A percentile compares a stretch with the other conserved stretches of the same genome.
These are phyloP conservation scores for Populus hybrid DNA, from an alignment of 441 rosid genomes.

Conservation along the genomic window DNA sequence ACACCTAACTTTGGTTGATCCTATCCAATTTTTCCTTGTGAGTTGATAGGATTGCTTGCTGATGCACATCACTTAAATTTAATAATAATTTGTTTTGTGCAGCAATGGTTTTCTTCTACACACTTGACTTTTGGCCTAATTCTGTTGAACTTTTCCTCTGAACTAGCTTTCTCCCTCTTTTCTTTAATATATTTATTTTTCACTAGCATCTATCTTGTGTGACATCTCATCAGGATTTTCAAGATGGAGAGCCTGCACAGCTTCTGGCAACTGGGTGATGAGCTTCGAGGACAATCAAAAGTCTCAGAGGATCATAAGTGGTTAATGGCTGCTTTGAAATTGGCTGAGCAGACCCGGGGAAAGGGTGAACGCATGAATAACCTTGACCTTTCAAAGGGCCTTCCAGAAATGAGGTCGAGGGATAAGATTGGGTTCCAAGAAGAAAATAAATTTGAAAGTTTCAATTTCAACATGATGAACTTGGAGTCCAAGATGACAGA, in stretches of 20 bases:
- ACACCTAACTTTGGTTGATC: neutral
- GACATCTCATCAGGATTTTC: conserved; percentile 24
- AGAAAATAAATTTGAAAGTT: conserved; percentile 54
- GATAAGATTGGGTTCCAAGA: conserved; percentile 67
- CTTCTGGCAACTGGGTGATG: conserved; percentile 95
- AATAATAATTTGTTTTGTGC: neutral
- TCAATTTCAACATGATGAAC: conserved; percentile 65
- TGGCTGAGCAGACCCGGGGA: conserved; percentile 79
- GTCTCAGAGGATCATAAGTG: conserved; percentile 85
- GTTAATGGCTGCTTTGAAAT: conserved; percentile 79
- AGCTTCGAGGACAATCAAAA: conserved; percentile 83
- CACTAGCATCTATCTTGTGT: conserved; percentile 7
- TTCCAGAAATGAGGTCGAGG: conserved; percentile 53
- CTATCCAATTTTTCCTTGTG: neutral
- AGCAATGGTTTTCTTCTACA: no score
- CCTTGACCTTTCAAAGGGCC: conserved; percentile 76
- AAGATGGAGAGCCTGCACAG: conserved; percentile 60
- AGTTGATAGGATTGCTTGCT: conserved; percentile 1
- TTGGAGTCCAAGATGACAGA: conserved; percentile 61
- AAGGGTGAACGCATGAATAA: conserved; percentile 89
- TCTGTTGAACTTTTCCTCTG: neutral
- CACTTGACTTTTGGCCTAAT: neutral
- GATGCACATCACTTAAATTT: neutral
- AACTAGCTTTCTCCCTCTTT: neutral
- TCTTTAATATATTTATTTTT: neutral